These are phyloP conservation scores for Starmera caribaea DNA, from an alignment of 805 yeast species.

Conservation along the genomic window DNA sequence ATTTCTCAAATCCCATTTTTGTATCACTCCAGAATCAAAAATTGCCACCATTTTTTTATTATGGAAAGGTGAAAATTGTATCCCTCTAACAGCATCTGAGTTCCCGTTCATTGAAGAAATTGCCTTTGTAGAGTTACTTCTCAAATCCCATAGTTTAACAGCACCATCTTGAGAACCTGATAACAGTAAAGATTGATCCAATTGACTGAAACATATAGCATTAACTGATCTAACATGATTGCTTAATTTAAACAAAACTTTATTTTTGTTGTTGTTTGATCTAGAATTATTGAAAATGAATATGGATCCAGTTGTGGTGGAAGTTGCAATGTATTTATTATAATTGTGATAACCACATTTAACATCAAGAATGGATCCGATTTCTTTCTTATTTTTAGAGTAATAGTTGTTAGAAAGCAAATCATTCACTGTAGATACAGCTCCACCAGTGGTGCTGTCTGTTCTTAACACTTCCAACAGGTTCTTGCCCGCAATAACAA, in stretches of 20 bases:
- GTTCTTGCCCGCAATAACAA: constrained; percentile 35
- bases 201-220: constrained; percentile 30
- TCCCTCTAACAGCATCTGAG: constrained; percentile 61
- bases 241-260: constrained; percentile 19
- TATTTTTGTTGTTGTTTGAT: constrained; percentile 22
- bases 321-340: constrained; percentile 31
- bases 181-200: constrained; percentile 27
- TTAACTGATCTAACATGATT: constrained; percentile 40
- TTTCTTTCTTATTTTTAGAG: constrained; percentile 22
- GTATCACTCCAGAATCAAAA: constrained; percentile 83
- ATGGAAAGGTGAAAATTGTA: constrained; percentile 44
- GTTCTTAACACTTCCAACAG: constrained; percentile 28
- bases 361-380: constrained; percentile 33
- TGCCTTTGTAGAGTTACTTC: constrained; percentile 37
- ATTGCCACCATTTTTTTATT: constrained; percentile 59
- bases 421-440: constrained; percentile 25
- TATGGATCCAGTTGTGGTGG: constrained; percentile 39
- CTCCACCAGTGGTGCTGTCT: constrained; percentile 11
- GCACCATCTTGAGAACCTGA: constrained; percentile 79
- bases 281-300: constrained; percentile 19
- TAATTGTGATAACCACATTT: constrained; percentile 31
- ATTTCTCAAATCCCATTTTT: constrained; percentile 76
- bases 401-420: constrained; percentile 18
- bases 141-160: constrained; percentile 66
- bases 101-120: constrained; percentile 44